Base-by-base conservation (phyloP, 768 basidiomycete genomes). In the Kwoniella bestiolae region DNA sequence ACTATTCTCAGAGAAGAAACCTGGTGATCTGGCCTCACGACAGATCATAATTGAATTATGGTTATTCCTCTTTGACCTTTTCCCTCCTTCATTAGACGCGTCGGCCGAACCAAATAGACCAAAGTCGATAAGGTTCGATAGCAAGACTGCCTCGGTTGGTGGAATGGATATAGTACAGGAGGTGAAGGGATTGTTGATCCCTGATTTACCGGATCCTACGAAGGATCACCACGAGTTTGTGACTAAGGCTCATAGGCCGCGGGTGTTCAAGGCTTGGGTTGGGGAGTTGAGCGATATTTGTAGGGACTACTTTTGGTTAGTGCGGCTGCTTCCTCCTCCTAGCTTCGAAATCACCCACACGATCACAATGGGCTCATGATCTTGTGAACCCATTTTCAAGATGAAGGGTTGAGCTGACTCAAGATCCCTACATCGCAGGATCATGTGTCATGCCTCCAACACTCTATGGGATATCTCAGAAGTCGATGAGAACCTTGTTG, bases 1-100 rank as follows among this genome's bases (percentile, higher is more conserved):
- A 16, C 84, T 98, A 2, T 98, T 92, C 81, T 95, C 94, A 3
- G 95, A 98, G 84, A 98, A 98, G 84, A 96, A 94, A 79, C 96
- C 96, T 0, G 96, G 96, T 47, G 96, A 99, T 41, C 85, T 98
- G 8, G 86, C 88, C 3, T 90, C 91, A 4, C 88, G 94, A 34
- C 92, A 94, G 74, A 86, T 97, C 60, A 94, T 99, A 38, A 83
- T 91, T 46, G 96, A 98, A 58, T 83, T 99, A 16, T 84, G 97
- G 52, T 84, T 89, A n/a, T 84, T 90, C 61, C 84, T 97, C 6
- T 95, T 94, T 75, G 94, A 97, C 2, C 82, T 98, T 16, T 97
- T 92, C 74, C 92, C 93, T 2, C 53, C 56, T 18, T 3, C 32
- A 14, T n/a, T n/a, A n/a, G n/a, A n/a, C n/a, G n/a, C n/a, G n/a